These are phyloP conservation scores for Populus alba DNA, from an alignment of 345 rosid genomes.

Conservation along the genomic window DNA sequence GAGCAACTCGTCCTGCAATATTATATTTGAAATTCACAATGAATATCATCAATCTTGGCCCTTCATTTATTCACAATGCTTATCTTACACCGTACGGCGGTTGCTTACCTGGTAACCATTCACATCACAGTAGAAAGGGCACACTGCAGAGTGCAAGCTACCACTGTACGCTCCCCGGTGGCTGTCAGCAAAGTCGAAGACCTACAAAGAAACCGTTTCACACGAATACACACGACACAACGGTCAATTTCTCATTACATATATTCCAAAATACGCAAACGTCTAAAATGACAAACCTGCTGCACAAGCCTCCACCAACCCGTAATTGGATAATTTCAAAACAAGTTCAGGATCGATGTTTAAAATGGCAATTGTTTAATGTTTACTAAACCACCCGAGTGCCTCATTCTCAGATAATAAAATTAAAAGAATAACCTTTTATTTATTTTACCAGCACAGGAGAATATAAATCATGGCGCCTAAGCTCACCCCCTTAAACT, in stretches of 20 bases:
- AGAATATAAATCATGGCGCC: background rate
- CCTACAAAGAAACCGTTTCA: slow-evolving; percentile 11
- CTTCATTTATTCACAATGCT: background rate
- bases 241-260: background rate
- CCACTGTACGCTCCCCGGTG: slow-evolving; percentile 35
- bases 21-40: background rate
- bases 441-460: background rate
- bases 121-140: slow-evolving; percentile 38
- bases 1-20: slow-evolving; percentile 28
- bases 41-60: background rate
- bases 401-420: background rate
- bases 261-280: background rate
- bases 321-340: background rate
- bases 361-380: background rate
- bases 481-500: background rate
- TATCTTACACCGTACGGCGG: background rate
- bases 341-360: background rate
- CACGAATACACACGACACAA: background rate
- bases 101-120: slow-evolving; percentile 33
- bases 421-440: background rate
- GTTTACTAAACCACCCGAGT: background rate
- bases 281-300: background rate
- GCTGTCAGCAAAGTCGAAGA: slow-evolving; percentile 35
- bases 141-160: slow-evolving; percentile 28
- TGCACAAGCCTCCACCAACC: background rate